Conservation (phyloP, 2,329 filamentous ascomycete species). For the Fulvia fulva region DNA sequence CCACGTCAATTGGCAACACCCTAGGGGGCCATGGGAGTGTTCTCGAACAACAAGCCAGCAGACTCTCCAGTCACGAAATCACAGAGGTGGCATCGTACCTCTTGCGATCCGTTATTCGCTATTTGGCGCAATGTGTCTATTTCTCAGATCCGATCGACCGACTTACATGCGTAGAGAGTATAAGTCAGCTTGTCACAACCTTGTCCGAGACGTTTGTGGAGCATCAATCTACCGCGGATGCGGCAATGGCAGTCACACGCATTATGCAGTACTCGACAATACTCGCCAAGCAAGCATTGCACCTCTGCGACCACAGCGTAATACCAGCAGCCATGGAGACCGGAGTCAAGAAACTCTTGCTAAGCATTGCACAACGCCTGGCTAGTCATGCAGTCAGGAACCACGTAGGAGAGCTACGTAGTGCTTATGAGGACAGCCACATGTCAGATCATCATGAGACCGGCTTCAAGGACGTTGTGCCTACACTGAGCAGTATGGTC, state of each 20-base stretch:
- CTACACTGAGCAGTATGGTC: conserved; percentile 46
- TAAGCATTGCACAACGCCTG: conserved; percentile 35
- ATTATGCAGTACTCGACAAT: conserved; percentile 27
- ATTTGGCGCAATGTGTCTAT: conserved; percentile 46
- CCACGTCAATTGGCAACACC: conserved; percentile 32
- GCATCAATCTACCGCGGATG: background rate
- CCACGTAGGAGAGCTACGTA: conserved; percentile 33
- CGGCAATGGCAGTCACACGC: background rate
- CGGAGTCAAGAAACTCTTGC: conserved; percentile 33
- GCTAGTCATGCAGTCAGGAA: conserved; percentile 30
- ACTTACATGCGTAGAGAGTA: conserved; percentile 41
- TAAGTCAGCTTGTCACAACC: conserved; percentile 40
- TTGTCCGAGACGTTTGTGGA: conserved; percentile 23
- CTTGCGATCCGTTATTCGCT: conserved; percentile 47
- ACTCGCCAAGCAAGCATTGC: conserved; percentile 30
- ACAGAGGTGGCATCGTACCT: conserved; percentile 22
- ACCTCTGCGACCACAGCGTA: conserved; percentile 31
- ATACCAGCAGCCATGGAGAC: conserved; percentile 15
- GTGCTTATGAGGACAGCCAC: conserved; percentile 46
- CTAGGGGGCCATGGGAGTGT: background rate
- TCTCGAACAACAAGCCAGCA: background rate
- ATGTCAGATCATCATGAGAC: conserved; percentile 40
- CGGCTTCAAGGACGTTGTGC: conserved; percentile 46
- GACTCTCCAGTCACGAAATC: conserved; percentile 4
- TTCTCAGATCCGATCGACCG: conserved; percentile 56